Evolutionary conservation across 495 filamentous ascomycete genomes (phyloP).

Genomic region (Apodospora peruviana): DNA sequence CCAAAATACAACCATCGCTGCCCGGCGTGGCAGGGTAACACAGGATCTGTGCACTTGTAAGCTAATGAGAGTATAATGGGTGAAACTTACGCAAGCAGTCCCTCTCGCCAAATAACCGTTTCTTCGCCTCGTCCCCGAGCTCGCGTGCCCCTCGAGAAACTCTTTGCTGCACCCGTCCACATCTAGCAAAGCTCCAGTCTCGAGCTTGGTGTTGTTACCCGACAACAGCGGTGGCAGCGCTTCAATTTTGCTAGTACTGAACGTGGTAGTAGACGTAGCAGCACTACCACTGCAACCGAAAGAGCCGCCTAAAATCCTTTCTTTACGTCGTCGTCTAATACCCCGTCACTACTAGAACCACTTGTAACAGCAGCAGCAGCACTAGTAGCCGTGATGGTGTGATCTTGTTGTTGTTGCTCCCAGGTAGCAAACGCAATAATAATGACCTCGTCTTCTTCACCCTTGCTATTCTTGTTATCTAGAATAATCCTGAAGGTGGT

Average conservation of each 20-base stretch:
- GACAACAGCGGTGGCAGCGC: neutral
- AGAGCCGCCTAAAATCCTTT: too few species aligned
- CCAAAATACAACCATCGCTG: neutral
- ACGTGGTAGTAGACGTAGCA: too few species aligned
- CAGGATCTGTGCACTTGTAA: neutral
- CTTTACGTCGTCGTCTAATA: too few species aligned
- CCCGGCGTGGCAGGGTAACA: neutral
- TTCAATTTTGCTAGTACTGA: neutral
- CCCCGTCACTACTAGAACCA: too few species aligned
- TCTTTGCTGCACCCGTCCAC: slow-evolving; percentile 15
- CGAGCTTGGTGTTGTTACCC: slow-evolving; percentile 9
- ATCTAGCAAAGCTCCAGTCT: slow-evolving; percentile 10
- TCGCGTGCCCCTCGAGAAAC: slow-evolving; percentile 28
- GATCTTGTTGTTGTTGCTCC: too few species aligned
- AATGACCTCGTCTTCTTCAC: neutral
- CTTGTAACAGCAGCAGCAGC: too few species aligned
- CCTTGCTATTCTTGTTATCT: too few species aligned
- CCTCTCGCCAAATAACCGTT: slow-evolving; percentile 18
- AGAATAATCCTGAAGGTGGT: too few species aligned
- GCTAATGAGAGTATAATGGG: neutral
- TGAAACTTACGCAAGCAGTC: slow-evolving; percentile 22
- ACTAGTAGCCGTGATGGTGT: too few species aligned
- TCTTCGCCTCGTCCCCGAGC: slow-evolving; percentile 26
- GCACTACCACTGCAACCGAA: too few species aligned
- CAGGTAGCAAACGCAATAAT: neutral